Percentiles rank a stretch among this genome's conserved stretches.
phyloP scores from a whole-genome alignment of 148 eudicot species.

The Persicaria maculosa region DNA sequence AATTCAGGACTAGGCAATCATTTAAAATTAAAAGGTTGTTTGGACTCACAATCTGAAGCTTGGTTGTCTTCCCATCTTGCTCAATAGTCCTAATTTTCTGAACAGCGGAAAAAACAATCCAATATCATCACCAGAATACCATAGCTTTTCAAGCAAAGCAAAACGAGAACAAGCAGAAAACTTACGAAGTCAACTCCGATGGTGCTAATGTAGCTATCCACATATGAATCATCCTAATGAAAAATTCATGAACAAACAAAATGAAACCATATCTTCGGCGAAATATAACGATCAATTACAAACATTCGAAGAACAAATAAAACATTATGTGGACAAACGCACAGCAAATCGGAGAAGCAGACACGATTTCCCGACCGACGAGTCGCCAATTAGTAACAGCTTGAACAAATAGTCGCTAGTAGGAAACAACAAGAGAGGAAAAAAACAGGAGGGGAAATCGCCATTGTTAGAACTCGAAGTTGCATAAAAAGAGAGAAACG shows the following conservation, averaged over 20 bases:
- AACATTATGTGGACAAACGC: constrained; percentile 17
- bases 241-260: constrained; percentile 10
- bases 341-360: constrained; percentile 83
- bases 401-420: constrained; percentile 72
- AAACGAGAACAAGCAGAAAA: constrained; percentile 4
- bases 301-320: not conserved
- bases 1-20: constrained; percentile 2
- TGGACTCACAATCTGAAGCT: constrained; percentile 81
- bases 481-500: not conserved
- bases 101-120: constrained; percentile 10
- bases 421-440: not conserved
- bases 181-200: constrained; percentile 91
- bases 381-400: constrained; percentile 71
- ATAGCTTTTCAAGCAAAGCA: not conserved
- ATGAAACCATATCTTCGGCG: not conserved
- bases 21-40: not conserved
- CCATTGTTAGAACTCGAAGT: not conserved
- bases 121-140: not conserved
- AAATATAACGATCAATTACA: not conserved
- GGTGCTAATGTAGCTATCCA: constrained; percentile 87
- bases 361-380: constrained; percentile 80
- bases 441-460: not conserved
- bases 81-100: constrained; percentile 94
- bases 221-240: constrained; percentile 71
- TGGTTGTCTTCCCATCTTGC: constrained; percentile 78